Evolutionary conservation across 768 basidiomycete genomes (phyloP).

Genomic region (Pulveroboletus sp.): DNA sequence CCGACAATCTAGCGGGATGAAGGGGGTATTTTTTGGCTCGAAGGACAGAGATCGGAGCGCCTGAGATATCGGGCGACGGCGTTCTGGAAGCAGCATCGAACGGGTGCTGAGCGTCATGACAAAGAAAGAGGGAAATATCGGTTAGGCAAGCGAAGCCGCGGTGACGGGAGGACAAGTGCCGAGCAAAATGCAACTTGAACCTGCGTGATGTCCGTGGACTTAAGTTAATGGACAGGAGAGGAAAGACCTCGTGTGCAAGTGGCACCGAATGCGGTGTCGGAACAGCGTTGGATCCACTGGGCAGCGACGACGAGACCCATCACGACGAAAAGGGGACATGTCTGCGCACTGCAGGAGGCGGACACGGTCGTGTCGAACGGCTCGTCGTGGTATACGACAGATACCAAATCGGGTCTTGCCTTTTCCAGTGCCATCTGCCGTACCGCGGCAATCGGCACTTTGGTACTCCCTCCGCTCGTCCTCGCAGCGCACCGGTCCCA

Average conservation of each 20-base stretch:
- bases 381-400: slow-evolving; percentile 12
- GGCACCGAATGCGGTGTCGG: slow-evolving; percentile 30
- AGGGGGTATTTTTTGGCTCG: slow-evolving; percentile 23
- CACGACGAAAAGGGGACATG: slow-evolving; percentile 8
- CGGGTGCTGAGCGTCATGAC: slow-evolving; percentile 26
- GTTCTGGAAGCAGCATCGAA: slow-evolving; percentile 24
- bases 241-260: slow-evolving; percentile 36
- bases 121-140: slow-evolving; percentile 33
- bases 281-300: slow-evolving; percentile 25
- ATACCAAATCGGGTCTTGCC: slow-evolving; percentile 23
- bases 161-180: slow-evolving; percentile 36
- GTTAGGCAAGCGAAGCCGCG: slow-evolving; percentile 37
- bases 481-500: too few relatives aligned
- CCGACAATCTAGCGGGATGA: slow-evolving; percentile 33
- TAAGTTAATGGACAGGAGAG: slow-evolving; percentile 37
- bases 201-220: slow-evolving; percentile 37
- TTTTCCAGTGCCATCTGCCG: slow-evolving; percentile 28
- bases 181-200: slow-evolving; percentile 28
- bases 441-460: slow-evolving; percentile 29
- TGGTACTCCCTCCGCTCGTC: slow-evolving; percentile 15
- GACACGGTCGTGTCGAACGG: too few relatives aligned
- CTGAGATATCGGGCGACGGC: slow-evolving; percentile 18
- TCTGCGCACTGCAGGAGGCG: too few relatives aligned
- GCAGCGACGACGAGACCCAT: slow-evolving; percentile 5
- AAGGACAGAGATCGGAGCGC: slow-evolving; percentile 13